Percentiles rank a stretch among this genome's conserved stretches.
Evolutionary conservation across 1,284 basidiomycete genomes (phyloP).

Genomic region (Marasmius sp.): DNA sequence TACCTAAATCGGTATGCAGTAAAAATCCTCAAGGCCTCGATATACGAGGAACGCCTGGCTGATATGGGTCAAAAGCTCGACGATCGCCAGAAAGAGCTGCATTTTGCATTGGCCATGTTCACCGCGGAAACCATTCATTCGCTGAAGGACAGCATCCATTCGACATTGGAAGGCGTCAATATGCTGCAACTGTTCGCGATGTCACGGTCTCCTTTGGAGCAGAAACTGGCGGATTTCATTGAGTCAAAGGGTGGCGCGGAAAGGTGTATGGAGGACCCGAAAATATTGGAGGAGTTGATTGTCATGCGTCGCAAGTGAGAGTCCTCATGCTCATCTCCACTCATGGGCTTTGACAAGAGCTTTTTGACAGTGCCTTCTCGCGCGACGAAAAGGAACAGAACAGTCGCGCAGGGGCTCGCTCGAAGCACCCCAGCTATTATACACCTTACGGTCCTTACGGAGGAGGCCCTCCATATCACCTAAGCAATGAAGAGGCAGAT

Average conservation of each 20-base stretch:
- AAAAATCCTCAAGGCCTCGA: constrained; percentile 19
- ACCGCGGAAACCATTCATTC: constrained; percentile 13
- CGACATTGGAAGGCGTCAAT: neutral
- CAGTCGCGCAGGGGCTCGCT: no score
- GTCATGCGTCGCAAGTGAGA: neutral
- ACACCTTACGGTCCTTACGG: no score
- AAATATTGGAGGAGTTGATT: constrained; percentile 3
- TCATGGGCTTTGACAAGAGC: no score
- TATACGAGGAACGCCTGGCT: constrained; percentile 17
- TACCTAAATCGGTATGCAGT: constrained; percentile 7
- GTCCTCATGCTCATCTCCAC: neutral
- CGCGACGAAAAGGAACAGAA: no score
- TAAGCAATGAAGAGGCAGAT: no score
- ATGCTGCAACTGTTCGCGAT: neutral
- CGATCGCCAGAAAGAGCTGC: constrained; percentile 13
- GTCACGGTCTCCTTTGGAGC: constrained; percentile 1
- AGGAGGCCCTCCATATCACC: no score
- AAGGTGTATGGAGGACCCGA: neutral
- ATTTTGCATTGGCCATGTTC: constrained; percentile 16
- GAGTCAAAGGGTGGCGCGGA: constrained; percentile 2
- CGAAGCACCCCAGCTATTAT: no score
- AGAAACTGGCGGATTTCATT: neutral
- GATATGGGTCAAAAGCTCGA: constrained; percentile 13
- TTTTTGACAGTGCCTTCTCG: no score
- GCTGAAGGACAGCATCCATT: neutral